Conservation (phyloP, 768 basidiomycete genomes). For the Mycena haematopus region DNA sequence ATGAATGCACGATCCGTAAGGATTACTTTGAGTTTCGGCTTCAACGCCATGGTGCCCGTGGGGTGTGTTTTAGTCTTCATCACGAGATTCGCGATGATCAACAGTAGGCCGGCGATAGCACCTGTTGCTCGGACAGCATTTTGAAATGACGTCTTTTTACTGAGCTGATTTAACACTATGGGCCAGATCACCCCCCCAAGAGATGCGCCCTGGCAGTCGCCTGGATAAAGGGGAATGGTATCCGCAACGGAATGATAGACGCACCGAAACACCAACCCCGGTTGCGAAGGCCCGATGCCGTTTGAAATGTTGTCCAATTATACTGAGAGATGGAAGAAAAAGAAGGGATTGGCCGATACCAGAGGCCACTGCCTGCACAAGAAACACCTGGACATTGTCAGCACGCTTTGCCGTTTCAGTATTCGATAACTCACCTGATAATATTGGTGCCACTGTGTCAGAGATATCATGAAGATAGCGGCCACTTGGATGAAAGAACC, state of each 20-base stretch:
- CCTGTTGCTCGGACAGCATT: conserved; percentile 20
- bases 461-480: conserved; percentile 24
- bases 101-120: conserved; percentile 10
- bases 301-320: conserved; percentile 24
- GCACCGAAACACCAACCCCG: conserved; percentile 21
- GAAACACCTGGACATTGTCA: conserved; percentile 16
- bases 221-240: not conserved
- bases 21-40: conserved; percentile 25
- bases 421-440: conserved; percentile 14
- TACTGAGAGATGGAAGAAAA: conserved; percentile 22
- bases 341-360: conserved; percentile 23
- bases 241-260: not conserved
- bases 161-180: conserved; percentile 23
- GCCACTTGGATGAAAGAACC: conserved; percentile 22
- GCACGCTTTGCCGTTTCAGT: not conserved
- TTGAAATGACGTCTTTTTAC: conserved; percentile 14
- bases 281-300: conserved; percentile 21
- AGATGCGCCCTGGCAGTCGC: conserved; percentile 14
- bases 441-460: conserved; percentile 20
- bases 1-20: conserved; percentile 26
- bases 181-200: conserved; percentile 26
- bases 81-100: conserved; percentile 16
- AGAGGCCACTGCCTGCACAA: conserved; percentile 20
- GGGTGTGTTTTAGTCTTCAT: conserved; percentile 18
- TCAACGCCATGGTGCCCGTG: conserved; percentile 7